phyloP scores from a whole-genome alignment of 495 filamentous ascomycete genomes.

The Rusavskia elegans region DNA sequence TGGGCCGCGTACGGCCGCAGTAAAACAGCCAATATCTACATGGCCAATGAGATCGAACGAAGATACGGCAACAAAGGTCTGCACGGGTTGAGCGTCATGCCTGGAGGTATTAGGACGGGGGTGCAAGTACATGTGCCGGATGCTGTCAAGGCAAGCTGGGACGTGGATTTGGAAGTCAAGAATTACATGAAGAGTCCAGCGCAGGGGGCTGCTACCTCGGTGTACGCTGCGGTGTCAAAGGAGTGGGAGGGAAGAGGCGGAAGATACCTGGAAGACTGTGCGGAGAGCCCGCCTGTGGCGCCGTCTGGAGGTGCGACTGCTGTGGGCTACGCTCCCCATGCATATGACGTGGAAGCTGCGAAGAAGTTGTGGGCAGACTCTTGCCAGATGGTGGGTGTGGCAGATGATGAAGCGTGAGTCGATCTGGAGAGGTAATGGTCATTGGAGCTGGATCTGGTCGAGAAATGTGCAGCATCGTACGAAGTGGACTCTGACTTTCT shows the following conservation, averaged over 20 bases:
- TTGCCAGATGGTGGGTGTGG: conserved; percentile 18
- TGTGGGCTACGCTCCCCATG: conserved; percentile 14
- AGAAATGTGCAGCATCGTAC: no score
- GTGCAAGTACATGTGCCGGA: conserved; percentile 12
- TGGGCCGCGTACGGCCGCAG: conserved; percentile 21
- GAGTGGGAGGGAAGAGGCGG: conserved; percentile 24
- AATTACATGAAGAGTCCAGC: conserved; percentile 18
- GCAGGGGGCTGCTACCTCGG: conserved; percentile 26
- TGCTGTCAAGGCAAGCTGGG: conserved; percentile 9
- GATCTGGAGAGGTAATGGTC: no score
- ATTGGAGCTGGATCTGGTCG: no score
- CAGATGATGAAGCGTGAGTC: conserved; percentile 3
- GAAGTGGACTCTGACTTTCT: no score
- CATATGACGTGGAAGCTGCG: conserved; percentile 21
- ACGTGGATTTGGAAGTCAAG: conserved; percentile 8
- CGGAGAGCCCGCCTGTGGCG: conserved; percentile 11
- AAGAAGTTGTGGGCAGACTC: conserved; percentile 22
- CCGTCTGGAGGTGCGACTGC: not conserved
- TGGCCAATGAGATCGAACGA: conserved; percentile 27
- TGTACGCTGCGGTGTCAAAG: conserved; percentile 24
- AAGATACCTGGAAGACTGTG: conserved; percentile 23
- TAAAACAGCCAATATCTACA: conserved; percentile 27
- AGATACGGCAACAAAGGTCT: conserved; percentile 22
- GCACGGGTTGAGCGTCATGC: conserved; percentile 23
- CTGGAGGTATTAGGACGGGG: conserved; percentile 20